Conservation (phyloP, 768 basidiomycete species). For the Tulasnella calospora region DNA sequence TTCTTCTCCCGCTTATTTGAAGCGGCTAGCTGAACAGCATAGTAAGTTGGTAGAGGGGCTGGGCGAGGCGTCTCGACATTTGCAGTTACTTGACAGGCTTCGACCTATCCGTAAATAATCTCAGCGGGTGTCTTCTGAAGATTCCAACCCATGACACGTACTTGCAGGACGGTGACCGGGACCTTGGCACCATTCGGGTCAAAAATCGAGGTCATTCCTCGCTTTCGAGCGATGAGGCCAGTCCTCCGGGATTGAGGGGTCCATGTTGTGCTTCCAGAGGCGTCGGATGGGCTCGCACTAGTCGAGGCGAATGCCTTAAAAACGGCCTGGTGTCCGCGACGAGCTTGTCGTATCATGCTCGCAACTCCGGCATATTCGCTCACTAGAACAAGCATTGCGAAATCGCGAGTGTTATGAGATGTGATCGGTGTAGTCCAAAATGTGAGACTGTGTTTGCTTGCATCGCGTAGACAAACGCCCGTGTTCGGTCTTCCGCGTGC, state of each 20-base stretch:
- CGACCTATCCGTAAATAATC: conserved; percentile 48
- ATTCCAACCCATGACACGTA: conserved; percentile 37
- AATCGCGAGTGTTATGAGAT: neutral
- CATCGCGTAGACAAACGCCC: neutral
- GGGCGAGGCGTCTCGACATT: conserved; percentile 59
- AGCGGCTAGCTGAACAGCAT: conserved; percentile 91
- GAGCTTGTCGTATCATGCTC: neutral
- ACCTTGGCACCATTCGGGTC: conserved; percentile 79
- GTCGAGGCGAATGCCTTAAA: neutral
- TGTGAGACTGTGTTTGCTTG: conserved; percentile 10
- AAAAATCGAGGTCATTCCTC: conserved; percentile 94
- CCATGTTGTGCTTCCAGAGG: conserved; percentile 47
- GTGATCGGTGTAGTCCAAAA: conserved; percentile 5
- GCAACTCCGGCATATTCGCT: conserved; percentile 1
- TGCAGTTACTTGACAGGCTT: conserved; percentile 84
- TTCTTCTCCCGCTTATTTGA: conserved; percentile 68
- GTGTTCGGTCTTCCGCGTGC: conserved; percentile 9
- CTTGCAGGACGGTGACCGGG: conserved; percentile 94
- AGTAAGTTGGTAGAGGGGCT: conserved; percentile 65
- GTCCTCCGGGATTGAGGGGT: conserved; percentile 79
- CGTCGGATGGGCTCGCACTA: conserved; percentile 6
- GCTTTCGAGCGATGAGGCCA: conserved; percentile 88
- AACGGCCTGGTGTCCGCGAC: neutral
- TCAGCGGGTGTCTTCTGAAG: conserved; percentile 20
- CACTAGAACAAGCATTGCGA: neutral